These are phyloP conservation scores for Rhizophora mangle DNA, from an alignment of 345 rosid species.

Conservation along the genomic window DNA sequence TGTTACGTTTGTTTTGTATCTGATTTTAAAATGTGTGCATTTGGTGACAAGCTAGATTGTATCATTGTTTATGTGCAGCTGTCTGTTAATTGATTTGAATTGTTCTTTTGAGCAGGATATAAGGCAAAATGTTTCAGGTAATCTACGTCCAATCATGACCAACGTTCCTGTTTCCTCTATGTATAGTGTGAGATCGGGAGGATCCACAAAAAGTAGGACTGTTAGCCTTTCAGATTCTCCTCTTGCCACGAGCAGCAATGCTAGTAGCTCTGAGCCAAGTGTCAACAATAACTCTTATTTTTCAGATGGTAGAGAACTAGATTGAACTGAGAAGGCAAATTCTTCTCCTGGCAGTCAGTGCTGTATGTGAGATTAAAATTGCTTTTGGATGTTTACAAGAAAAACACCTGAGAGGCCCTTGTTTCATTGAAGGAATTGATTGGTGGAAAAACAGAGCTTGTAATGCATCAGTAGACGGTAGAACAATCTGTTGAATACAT, in stretches of 20 bases:
- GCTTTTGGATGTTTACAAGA: constrained; percentile 9
- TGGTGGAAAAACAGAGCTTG: background rate
- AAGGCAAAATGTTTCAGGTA: constrained; percentile 24
- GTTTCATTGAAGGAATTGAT: constrained; percentile 14
- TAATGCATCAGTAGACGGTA: background rate
- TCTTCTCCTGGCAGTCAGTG: constrained; percentile 44
- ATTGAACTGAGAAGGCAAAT: constrained; percentile 43
- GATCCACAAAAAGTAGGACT: constrained; percentile 29
- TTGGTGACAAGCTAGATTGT: background rate
- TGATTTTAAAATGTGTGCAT: background rate
- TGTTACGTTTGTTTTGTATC: background rate
- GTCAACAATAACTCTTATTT: constrained; percentile 21
- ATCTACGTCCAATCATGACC: constrained; percentile 42
- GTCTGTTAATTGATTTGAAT: background rate
- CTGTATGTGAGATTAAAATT: background rate
- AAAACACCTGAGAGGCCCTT: constrained; percentile 15
- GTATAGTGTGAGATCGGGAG: constrained; percentile 35
- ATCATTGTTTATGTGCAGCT: background rate
- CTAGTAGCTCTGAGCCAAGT: constrained; percentile 28
- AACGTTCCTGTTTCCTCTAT: constrained; percentile 69
- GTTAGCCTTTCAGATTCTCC: constrained; percentile 25
- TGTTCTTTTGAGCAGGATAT: constrained; percentile 26
- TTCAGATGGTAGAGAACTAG: constrained; percentile 23
- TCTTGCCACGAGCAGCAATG: constrained; percentile 30
- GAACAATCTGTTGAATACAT: constrained; percentile 5